A percentile compares a stretch with the other conserved stretches of the same genome.
These are phyloP conservation scores for Myxozyma udenii DNA, from an alignment of 805 yeast species.

Conservation along the genomic window DNA sequence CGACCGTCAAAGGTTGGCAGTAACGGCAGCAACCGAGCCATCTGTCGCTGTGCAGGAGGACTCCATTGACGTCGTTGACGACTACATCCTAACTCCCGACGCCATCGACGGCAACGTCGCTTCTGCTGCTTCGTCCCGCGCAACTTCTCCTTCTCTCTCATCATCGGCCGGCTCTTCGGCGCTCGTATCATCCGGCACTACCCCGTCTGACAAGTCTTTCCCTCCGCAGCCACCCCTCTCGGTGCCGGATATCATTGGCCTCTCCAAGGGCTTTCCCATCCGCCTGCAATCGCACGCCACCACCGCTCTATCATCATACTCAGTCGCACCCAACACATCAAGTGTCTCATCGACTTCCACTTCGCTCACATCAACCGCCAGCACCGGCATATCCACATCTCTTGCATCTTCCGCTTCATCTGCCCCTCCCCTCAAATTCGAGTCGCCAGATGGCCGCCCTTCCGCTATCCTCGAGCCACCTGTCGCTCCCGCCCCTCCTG, in stretches of 20 bases:
- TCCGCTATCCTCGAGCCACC: not conserved
- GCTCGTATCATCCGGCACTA: conserved; percentile 1
- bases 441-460: not conserved
- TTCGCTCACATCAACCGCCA: conserved; percentile 8
- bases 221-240: conserved; percentile 4
- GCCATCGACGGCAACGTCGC: conserved; percentile 7
- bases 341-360: conserved; percentile 7
- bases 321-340: conserved; percentile 11
- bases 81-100: conserved; percentile 25
- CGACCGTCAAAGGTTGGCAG: conserved; percentile 12
- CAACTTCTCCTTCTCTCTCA: not conserved
- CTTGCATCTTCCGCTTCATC: conserved; percentile 20
- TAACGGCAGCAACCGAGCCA: conserved; percentile 18
- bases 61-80: conserved; percentile 20
- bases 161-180: conserved; percentile 7
- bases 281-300: conserved; percentile 33
- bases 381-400: conserved; percentile 14
- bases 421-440: too few species aligned
- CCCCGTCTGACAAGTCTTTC: not conserved
- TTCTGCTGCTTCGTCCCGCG: not conserved
- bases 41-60: conserved; percentile 12
- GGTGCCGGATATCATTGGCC: conserved; percentile 19
- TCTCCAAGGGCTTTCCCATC: conserved; percentile 22
- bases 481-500: not conserved
- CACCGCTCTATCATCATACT: conserved; percentile 30